These are phyloP conservation scores for Chaetomium cochliodes DNA, from an alignment of 495 filamentous ascomycete genomes.

Conservation along the genomic window DNA sequence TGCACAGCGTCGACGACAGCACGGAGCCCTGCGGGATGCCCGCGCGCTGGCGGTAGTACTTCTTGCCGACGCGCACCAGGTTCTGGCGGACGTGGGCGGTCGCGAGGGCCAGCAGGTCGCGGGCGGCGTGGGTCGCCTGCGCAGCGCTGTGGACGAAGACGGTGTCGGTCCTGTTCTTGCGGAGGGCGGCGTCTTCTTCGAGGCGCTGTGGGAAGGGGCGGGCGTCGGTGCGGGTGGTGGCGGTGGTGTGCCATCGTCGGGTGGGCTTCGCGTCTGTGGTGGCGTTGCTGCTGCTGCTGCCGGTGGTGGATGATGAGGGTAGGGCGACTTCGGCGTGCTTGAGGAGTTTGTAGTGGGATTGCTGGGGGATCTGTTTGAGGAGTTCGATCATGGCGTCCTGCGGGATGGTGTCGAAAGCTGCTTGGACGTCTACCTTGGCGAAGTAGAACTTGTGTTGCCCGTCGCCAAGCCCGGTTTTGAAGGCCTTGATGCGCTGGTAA, in stretches of 20 bases:
- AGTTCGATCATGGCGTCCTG: conserved; percentile 69
- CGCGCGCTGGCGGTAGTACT: conserved; percentile 79
- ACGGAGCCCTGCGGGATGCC: conserved; percentile 94
- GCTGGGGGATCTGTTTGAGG: conserved; percentile 60
- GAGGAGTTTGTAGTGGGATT: conserved; percentile 66
- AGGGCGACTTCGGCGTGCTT: conserved; percentile 72
- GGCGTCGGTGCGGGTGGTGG: conserved; percentile 41
- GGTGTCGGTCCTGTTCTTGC: conserved; percentile 54
- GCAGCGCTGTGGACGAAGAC: conserved; percentile 69
- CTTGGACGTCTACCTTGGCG: conserved; percentile 86
- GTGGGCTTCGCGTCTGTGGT: conserved; percentile 30
- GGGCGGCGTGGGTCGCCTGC: conserved; percentile 52
- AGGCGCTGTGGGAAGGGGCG: conserved; percentile 54
- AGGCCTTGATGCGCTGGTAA: conserved; percentile 68
- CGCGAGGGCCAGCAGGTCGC: conserved; percentile 66
- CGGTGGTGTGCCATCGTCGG: conserved; percentile 65
- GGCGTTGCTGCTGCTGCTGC: no score
- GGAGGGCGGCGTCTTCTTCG: conserved; percentile 38
- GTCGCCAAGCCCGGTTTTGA: conserved; percentile 52
- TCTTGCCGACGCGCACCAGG: conserved; percentile 84
- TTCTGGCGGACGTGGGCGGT: conserved; percentile 77
- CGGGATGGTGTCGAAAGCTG: conserved; percentile 94
- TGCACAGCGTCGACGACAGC: conserved; percentile 82
- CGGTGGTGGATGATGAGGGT: conserved; percentile 25
- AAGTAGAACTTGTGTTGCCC: conserved; percentile 57